Evolutionary conservation across 768 basidiomycete species (phyloP), one percentile per base, ranked within the genome.

Genomic region (Rhodotorula babjevae): DNA sequence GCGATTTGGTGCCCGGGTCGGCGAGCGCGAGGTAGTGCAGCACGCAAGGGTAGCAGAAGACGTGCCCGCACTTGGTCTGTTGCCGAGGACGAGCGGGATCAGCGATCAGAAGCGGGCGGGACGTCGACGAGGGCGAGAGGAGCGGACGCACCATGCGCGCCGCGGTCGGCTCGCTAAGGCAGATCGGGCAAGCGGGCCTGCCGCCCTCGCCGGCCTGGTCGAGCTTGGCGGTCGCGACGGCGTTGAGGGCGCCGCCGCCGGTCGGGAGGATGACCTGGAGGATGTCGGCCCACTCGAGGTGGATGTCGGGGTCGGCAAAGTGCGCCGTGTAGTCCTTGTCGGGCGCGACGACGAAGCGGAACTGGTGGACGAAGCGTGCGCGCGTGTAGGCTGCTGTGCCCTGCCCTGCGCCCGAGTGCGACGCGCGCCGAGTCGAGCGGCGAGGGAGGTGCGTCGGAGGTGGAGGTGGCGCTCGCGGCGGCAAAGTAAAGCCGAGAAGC

Each of bases 281-380:
- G 77, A 99, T 90, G 82, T 97, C 92, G 23, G 72, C 57, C 79
- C 77, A 78, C 31, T 73, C 73, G 63, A 84, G 91, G 79, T 81
- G 90, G 90, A 98, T 94, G 82, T 99, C 96, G 47, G 96, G 93
- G 81, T 97, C 94, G 55, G 92, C 93, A 79, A 97, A 94, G 81
- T 96, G 93, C 12, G 80, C 71, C 19, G 93, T 93, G 79, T 96
- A 97, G 74, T 88, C 87, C 40, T 62, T 63, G 40, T 58, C 66
- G 2, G 75, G 75, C 42, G 63, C 52, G 57, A 76, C 75, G 58
- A 76, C 42, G 52, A 70, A 73, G 31, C 75, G 50, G 67, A 68
- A 73, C 46, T 65, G 58, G 50, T 73, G 71, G 0, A 76, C 71
- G 67, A 69, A 76, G 23, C 71, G 67, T 10, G 55, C 46, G 23